Conservation (phyloP, 2,329 filamentous ascomycete species). For the Exserohilum turcica region DNA sequence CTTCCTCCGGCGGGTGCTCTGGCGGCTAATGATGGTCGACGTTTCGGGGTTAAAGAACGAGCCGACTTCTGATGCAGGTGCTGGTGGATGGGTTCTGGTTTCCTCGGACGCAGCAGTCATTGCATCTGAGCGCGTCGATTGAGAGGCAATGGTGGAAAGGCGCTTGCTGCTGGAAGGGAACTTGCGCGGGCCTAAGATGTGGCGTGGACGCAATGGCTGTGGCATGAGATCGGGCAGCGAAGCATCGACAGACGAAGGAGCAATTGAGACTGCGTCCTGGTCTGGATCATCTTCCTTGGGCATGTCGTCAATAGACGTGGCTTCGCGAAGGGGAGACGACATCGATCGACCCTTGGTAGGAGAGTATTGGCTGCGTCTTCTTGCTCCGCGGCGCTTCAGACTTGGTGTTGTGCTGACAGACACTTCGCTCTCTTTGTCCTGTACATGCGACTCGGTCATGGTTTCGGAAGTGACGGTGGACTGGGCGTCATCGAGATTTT, state of each 20-base stretch:
- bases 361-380: constrained; percentile 47
- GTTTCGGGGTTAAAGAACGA: constrained; percentile 41
- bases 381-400: constrained; percentile 48
- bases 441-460: constrained; percentile 19
- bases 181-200: constrained; percentile 49
- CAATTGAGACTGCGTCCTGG: constrained; percentile 36
- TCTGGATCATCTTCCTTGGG: constrained; percentile 27
- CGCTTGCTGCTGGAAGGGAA: constrained; percentile 61
- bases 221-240: constrained; percentile 39
- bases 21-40: constrained; percentile 50
- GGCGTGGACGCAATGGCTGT: constrained; percentile 40
- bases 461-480: constrained; percentile 30
- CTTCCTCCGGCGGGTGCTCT: constrained; percentile 62
- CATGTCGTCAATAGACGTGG: constrained; percentile 31
- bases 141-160: constrained; percentile 63
- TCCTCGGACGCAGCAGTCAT: constrained; percentile 26
- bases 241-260: constrained; percentile 46
- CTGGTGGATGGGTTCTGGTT: constrained; percentile 23
- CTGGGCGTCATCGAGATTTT: constrained; percentile 28
- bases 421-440: constrained; percentile 24
- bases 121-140: constrained; percentile 36
- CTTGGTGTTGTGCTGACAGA: constrained; percentile 37
- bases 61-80: constrained; percentile 36
- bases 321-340: constrained; percentile 37
- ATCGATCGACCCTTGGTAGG: constrained; percentile 48